Conservation (phyloP, 345 rosid species). For the Passiflora organensis region DNA sequence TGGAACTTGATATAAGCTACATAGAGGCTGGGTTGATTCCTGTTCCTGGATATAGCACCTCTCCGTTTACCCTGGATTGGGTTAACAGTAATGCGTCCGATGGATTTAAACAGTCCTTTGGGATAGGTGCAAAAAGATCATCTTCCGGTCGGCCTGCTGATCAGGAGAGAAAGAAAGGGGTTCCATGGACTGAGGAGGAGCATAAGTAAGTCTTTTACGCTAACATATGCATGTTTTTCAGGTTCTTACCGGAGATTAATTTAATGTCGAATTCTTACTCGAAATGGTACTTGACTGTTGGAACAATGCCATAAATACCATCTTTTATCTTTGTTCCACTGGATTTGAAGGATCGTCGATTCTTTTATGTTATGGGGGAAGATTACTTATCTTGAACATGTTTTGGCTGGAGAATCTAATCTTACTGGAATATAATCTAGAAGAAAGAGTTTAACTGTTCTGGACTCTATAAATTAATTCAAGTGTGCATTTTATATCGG, state of each 20-base stretch:
- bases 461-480: conserved; percentile 1
- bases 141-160: conserved; percentile 39
- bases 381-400: background rate
- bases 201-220: conserved; percentile 24
- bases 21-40: conserved; percentile 36
- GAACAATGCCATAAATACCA: too few species aligned
- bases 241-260: background rate
- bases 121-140: conserved; percentile 59
- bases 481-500: background rate
- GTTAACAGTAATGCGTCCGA: conserved; percentile 33
- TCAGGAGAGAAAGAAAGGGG: conserved; percentile 31
- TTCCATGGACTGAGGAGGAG: conserved; percentile 37
- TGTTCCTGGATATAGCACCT: conserved; percentile 28
- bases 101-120: conserved; percentile 48
- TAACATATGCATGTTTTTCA: background rate
- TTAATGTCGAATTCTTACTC: background rate
- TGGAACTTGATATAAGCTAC: conserved; percentile 25
- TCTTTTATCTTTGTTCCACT: too few species aligned
- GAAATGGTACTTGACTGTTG: background rate
- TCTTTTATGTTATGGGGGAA: background rate
- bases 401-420: conserved; percentile 4
- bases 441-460: conserved; percentile 2
- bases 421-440: conserved; percentile 7
- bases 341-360: background rate
- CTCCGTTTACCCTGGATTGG: conserved; percentile 58